Evolutionary conservation across 2,329 filamentous ascomycete species (phyloP).

Genomic region (Aspergillus piperis): DNA sequence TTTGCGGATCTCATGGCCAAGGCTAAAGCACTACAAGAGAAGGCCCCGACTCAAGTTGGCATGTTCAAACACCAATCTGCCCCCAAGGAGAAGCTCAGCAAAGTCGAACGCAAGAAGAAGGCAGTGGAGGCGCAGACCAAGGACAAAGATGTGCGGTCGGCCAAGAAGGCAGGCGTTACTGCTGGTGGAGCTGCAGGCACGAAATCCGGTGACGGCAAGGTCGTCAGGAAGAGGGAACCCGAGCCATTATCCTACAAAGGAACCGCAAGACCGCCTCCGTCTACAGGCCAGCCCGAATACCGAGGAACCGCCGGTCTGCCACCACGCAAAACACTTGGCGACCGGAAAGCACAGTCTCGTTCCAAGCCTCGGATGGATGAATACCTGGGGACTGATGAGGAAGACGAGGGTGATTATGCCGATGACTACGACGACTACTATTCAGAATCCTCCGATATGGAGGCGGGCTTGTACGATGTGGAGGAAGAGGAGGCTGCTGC

Average conservation of each 20-base stretch:
- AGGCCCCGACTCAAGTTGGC: conserved; percentile 49
- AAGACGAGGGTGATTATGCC: conserved; percentile 48
- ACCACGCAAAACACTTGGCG: conserved; percentile 26
- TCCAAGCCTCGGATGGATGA: conserved; percentile 38
- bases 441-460: conserved; percentile 54
- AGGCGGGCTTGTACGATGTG: conserved; percentile 50
- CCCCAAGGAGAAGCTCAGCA: conserved; percentile 58
- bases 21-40: conserved; percentile 57
- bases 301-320: conserved; percentile 46
- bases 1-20: conserved; percentile 62
- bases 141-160: conserved; percentile 37
- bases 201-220: conserved; percentile 25
- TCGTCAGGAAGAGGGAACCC: conserved; percentile 34
- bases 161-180: conserved; percentile 29
- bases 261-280: conserved; percentile 36
- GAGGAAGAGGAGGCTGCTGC: conserved; percentile 49
- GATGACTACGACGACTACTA: conserved; percentile 46
- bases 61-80: conserved; percentile 58
- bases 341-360: conserved; percentile 29
- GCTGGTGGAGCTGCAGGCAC: conserved; percentile 20
- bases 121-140: conserved; percentile 44
- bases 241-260: conserved; percentile 41
- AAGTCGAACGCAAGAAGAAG: conserved; percentile 55
- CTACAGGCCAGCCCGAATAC: conserved; percentile 35
- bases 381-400: conserved; percentile 51